Conservation (phyloP, 352 stramenopile genomes). For the Pythium brassicae region DNA sequence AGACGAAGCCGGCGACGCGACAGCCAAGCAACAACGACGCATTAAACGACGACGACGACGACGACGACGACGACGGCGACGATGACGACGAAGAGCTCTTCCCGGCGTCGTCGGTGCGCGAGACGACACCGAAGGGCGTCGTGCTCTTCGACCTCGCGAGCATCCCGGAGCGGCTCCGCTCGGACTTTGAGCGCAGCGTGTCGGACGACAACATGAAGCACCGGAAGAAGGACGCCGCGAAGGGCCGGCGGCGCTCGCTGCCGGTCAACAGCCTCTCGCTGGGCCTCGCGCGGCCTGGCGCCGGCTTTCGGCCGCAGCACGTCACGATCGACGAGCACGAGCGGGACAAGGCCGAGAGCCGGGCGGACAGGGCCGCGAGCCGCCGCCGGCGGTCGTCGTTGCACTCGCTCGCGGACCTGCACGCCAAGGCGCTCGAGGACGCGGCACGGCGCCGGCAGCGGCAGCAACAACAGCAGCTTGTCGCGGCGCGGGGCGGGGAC, state of each 20-base stretch:
- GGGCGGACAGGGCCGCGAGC: background rate
- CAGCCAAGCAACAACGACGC: constrained; percentile 3
- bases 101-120: constrained; percentile 7
- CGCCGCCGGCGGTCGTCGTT: constrained; percentile 22
- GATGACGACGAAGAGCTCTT: constrained; percentile 12
- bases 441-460: background rate
- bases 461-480: background rate
- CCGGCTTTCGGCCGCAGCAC: background rate
- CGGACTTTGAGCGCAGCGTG: constrained; percentile 10
- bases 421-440: constrained; percentile 9
- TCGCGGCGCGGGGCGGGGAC: no score
- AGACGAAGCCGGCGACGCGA: background rate
- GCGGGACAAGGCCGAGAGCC: background rate
- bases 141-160: constrained; percentile 46
- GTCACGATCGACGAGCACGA: constrained; percentile 8
- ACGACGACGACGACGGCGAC: constrained; percentile 6
- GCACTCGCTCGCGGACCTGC: constrained; percentile 43
- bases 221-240: background rate
- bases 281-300: background rate
- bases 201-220: constrained; percentile 3
- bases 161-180: constrained; percentile 17
- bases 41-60: background rate
- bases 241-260: constrained; percentile 31
- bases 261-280: constrained; percentile 35
- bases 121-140: constrained; percentile 23